These are phyloP conservation scores for Gossypium thurberi DNA, from an alignment of 345 rosid genomes.

Conservation along the genomic window DNA sequence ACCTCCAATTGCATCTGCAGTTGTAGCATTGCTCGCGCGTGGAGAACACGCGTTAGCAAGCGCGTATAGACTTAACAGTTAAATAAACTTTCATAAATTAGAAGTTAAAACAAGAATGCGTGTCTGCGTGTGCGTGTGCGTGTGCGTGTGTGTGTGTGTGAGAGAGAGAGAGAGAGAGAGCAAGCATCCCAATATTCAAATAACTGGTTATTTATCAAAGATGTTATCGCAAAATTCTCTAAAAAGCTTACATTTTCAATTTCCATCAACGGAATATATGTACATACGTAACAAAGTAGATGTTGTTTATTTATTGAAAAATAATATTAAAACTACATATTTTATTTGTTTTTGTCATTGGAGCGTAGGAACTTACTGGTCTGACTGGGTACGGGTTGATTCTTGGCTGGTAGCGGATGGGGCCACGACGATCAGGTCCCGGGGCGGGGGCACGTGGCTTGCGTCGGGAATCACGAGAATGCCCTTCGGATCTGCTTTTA, in stretches of 20 bases:
- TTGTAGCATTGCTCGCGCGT: background rate
- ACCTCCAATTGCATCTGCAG: constrained; percentile 23
- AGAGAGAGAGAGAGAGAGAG: too few species aligned
- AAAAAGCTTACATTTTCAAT: background rate
- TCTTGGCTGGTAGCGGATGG: background rate
- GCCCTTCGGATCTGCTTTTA: background rate
- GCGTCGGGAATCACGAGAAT: background rate
- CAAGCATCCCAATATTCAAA: background rate
- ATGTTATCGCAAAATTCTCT: background rate
- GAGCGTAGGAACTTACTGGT: background rate
- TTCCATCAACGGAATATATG: background rate
- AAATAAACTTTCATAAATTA: background rate
- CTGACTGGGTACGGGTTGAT: constrained; percentile 5
- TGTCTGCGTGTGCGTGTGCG: background rate
- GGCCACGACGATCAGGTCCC: constrained; percentile 10
- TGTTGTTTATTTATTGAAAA: background rate
- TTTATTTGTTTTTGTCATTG: too few species aligned
- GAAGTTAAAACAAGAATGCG: background rate
- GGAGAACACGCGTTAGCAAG: background rate
- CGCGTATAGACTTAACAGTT: background rate
- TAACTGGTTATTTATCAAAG: background rate
- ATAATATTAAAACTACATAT: background rate
- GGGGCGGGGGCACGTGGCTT: background rate
- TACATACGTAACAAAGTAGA: background rate
- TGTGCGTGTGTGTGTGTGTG: too few species aligned